Conservation (phyloP, 1,284 basidiomycete genomes). For the Trichosporon sp. region DNA sequence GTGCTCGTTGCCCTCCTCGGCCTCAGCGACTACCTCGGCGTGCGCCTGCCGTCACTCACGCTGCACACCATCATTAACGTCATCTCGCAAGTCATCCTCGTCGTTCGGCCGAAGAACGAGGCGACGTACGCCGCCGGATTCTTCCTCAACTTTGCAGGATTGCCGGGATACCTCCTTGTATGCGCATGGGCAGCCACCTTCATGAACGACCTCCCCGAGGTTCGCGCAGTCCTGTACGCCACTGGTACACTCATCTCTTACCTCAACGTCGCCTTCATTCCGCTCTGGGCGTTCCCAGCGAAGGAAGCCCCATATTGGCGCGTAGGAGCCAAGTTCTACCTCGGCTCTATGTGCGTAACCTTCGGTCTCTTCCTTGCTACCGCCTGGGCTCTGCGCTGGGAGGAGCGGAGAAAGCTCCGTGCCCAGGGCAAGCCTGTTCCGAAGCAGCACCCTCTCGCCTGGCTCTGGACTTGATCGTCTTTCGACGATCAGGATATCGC, state of each 20-base stretch:
- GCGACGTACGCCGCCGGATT: constrained; percentile 9
- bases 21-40: constrained; percentile 9
- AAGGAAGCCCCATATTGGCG: constrained; percentile 13
- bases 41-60: constrained; percentile 11
- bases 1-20: constrained; percentile 5
- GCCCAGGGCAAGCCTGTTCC: constrained; percentile 6
- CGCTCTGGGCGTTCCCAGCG: constrained; percentile 14
- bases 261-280: constrained; percentile 13
- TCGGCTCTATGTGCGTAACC: constrained; percentile 11
- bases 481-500: no score
- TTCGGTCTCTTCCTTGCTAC: constrained; percentile 8
- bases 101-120: constrained; percentile 6
- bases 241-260: constrained; percentile 15
- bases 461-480: constrained; percentile 11
- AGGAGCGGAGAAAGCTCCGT: constrained; percentile 10
- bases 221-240: constrained; percentile 9
- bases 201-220: constrained; percentile 11
- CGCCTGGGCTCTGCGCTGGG: constrained; percentile 12
- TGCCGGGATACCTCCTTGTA: constrained; percentile 6
- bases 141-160: constrained; percentile 15
- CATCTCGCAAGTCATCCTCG: constrained; percentile 11
- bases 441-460: constrained; percentile 3
- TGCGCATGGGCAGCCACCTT: constrained; percentile 10
- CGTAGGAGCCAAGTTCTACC: constrained; percentile 17
- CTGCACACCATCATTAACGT: constrained; percentile 12